phyloP scores from a whole-genome alignment of 352 stramenopile genomes.

The Phytophthora meadii region DNA sequence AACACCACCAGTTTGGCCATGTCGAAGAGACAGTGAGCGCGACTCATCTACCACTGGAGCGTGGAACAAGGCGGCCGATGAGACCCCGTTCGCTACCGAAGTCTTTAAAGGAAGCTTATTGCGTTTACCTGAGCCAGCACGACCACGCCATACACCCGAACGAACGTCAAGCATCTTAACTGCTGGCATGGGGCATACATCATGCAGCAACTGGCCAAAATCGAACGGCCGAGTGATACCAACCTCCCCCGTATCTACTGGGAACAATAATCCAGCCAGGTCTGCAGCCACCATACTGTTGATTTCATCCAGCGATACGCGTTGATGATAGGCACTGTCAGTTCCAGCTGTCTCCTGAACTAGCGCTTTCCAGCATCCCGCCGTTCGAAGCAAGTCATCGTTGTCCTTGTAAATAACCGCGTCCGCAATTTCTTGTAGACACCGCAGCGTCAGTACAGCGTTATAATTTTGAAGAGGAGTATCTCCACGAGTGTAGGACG shows the following conservation, averaged over 20 bases:
- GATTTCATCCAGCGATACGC: slow-evolving; percentile 63
- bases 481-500: slow-evolving; percentile 66
- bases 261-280: slow-evolving; percentile 70
- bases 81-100: slow-evolving; percentile 10
- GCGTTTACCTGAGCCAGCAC: slow-evolving; percentile 2
- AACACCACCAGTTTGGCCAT: slow-evolving; percentile 7
- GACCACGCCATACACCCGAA: slow-evolving; percentile 43
- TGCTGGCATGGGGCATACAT: slow-evolving; percentile 63
- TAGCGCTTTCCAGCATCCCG: slow-evolving; percentile 60
- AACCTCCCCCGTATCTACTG: slow-evolving; percentile 15
- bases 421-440: slow-evolving; percentile 77
- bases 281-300: slow-evolving; percentile 66
- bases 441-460: slow-evolving; percentile 68
- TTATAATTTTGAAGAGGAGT: slow-evolving; percentile 91
- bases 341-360: slow-evolving; percentile 1
- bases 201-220: slow-evolving; percentile 61
- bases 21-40: slow-evolving; percentile 21
- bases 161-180: slow-evolving; percentile 77
- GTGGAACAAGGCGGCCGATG: slow-evolving; percentile 32
- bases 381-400: slow-evolving; percentile 73
- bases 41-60: slow-evolving; percentile 27
- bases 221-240: slow-evolving; percentile 46
- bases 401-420: slow-evolving; percentile 89
- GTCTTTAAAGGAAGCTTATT: slow-evolving; percentile 16
- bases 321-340: slow-evolving; percentile 15